Evolutionary conservation across 371 early-diverging fungal species (phyloP).

Genomic region (Mortierella sp.): DNA sequence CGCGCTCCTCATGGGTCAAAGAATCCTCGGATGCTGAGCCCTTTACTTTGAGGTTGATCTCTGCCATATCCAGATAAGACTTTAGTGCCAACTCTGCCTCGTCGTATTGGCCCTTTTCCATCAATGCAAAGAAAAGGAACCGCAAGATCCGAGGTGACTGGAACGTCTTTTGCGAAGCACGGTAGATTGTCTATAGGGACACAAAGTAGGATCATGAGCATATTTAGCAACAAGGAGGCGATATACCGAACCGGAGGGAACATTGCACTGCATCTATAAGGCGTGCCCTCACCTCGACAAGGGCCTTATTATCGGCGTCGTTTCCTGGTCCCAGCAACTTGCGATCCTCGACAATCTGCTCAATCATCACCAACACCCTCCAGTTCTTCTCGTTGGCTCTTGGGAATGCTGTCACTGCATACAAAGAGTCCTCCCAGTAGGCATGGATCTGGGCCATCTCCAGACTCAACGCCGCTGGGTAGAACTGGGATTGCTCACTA

Average conservation of each 20-base stretch:
- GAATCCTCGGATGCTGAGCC: slow-evolving; percentile 16
- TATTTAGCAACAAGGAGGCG: neutral
- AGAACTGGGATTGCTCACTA: slow-evolving; percentile 45
- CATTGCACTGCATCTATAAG: neutral
- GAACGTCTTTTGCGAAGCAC: slow-evolving; percentile 75
- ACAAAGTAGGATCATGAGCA: neutral
- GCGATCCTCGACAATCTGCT: slow-evolving; percentile 74
- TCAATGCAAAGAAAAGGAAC: slow-evolving; percentile 71
- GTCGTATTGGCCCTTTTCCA: slow-evolving; percentile 77
- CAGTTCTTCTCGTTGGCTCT: slow-evolving; percentile 73
- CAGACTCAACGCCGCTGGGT: slow-evolving; percentile 57
- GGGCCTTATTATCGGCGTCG: slow-evolving; percentile 60
- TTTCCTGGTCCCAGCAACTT: slow-evolving; percentile 63
- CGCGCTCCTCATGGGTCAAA: slow-evolving; percentile 37
- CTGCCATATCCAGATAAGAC: slow-evolving; percentile 72
- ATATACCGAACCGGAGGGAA: neutral
- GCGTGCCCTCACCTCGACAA: slow-evolving; percentile 61
- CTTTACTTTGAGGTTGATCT: slow-evolving; percentile 47
- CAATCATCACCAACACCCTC: slow-evolving; percentile 72
- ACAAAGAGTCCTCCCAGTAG: slow-evolving; percentile 74
- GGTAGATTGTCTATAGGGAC: slow-evolving; percentile 66
- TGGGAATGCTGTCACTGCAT: slow-evolving; percentile 70
- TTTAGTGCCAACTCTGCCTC: slow-evolving; percentile 80
- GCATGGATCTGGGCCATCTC: slow-evolving; percentile 72
- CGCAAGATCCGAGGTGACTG: slow-evolving; percentile 81